These are phyloP conservation scores for Hansenula sp. DNA, from an alignment of 1,139 yeast species.

Conservation along the genomic window DNA sequence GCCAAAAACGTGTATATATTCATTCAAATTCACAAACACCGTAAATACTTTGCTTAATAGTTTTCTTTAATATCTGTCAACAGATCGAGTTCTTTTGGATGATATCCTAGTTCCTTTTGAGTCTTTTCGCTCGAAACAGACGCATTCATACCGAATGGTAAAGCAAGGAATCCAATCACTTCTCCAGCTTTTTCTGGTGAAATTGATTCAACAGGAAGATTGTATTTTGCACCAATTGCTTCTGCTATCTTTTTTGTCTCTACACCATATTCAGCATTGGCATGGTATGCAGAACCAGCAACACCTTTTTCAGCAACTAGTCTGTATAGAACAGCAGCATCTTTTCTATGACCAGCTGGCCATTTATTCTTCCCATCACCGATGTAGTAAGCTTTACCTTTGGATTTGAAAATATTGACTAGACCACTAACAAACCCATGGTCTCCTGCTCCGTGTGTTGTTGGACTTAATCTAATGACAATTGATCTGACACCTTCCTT, in stretches of 20 bases:
- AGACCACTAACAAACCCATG: constrained; percentile 16
- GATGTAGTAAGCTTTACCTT: constrained; percentile 20
- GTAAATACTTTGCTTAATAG: no score
- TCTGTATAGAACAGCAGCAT: constrained; percentile 17
- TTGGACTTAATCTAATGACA: constrained; percentile 27
- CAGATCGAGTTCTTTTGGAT: constrained; percentile 19
- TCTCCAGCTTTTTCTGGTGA: constrained; percentile 10
- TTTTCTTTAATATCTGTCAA: constrained; percentile 21
- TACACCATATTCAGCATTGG: constrained; percentile 21
- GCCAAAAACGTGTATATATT: no score
- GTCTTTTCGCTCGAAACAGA: constrained; percentile 15
- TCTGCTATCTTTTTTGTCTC: constrained; percentile 22
- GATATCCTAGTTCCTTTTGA: constrained; percentile 21
- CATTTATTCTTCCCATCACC: constrained; percentile 27
- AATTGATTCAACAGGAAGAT: constrained; percentile 14
- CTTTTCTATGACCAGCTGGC: constrained; percentile 26
- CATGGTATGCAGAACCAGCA: constrained; percentile 25
- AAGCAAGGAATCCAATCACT: constrained; percentile 9
- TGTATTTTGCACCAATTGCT: constrained; percentile 20
- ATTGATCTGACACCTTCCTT: constrained; percentile 21
- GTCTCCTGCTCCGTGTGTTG: constrained; percentile 28
- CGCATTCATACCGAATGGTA: constrained; percentile 8
- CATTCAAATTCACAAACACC: no score
- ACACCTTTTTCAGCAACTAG: constrained; percentile 26
- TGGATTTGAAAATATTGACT: constrained; percentile 10